Conservation (phyloP, 345 rosid species). For the Triadica sebifera region DNA sequence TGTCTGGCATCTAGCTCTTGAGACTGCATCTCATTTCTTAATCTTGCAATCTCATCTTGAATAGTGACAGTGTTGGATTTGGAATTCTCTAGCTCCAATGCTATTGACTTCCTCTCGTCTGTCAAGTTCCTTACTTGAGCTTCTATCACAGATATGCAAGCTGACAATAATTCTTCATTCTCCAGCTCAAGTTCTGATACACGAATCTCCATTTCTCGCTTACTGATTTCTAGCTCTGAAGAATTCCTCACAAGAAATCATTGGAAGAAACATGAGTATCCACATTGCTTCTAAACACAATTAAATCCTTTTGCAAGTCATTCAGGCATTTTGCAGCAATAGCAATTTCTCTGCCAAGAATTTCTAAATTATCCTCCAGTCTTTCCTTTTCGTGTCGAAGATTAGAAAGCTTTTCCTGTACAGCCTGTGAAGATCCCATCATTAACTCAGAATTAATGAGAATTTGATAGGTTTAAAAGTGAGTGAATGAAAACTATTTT, state of each 20-base stretch:
- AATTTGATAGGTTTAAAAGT: no score
- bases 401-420: conserved; percentile 32
- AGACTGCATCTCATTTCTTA: no score
- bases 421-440: no score
- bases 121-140: conserved; percentile 29
- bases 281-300: conserved; percentile 30
- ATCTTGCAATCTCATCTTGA: conserved; percentile 31
- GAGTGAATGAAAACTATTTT: no score
- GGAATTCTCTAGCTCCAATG: conserved; percentile 30
- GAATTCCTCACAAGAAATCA: conserved; percentile 37
- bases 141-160: conserved; percentile 32
- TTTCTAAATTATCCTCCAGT: conserved; percentile 37
- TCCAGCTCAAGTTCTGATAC: conserved; percentile 32
- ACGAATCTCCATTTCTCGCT: conserved; percentile 29
- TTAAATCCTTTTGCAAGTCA: conserved; percentile 40
- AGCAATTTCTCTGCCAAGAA: conserved; percentile 31
- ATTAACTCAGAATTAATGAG: no score
- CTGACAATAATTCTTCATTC: conserved; percentile 34
- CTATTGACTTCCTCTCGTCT: conserved; percentile 33
- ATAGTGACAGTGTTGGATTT: conserved; percentile 24
- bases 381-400: conserved; percentile 38
- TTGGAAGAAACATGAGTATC: conserved; percentile 43
- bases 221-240: conserved; percentile 35
- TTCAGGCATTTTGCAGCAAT: conserved; percentile 40
- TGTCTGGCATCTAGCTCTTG: conserved; percentile 19